Evolutionary conservation across 108 stramenopile genomes (phyloP).

Genomic region (Skeletonema menzelii): DNA sequence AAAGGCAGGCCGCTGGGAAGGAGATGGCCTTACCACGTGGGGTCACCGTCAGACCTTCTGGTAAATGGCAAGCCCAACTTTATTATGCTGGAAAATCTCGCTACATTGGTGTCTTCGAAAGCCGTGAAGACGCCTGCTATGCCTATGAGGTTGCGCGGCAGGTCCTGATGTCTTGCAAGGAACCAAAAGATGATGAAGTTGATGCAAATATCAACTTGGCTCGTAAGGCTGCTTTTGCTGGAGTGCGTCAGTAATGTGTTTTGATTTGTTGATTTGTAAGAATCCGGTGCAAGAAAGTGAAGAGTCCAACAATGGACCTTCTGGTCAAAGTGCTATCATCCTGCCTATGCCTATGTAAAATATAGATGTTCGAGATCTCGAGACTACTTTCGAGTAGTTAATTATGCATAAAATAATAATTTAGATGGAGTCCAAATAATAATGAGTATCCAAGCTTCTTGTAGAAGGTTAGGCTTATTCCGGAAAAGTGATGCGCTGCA

Average conservation of each 20-base stretch:
- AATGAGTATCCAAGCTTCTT: too few relatives aligned
- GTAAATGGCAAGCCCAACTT: conserved; percentile 83
- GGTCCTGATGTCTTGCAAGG: not conserved
- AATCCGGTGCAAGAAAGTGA: not conserved
- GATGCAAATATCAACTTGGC: conserved; percentile 74
- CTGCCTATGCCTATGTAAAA: not conserved
- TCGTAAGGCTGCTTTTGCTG: conserved; percentile 85
- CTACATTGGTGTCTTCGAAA: conserved; percentile 82
- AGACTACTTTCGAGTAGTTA: not conserved
- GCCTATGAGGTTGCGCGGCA: conserved; percentile 82
- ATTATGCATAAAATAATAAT: not conserved
- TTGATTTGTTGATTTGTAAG: not conserved
- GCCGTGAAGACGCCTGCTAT: conserved; percentile 71
- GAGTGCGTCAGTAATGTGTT: conserved; percentile 35
- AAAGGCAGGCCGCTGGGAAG: conserved; percentile 56
- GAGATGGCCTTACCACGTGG: conserved; percentile 66
- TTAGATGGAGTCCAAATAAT: not conserved
- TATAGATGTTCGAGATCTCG: not conserved
- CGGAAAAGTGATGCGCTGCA: too few relatives aligned
- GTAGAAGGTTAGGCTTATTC: too few relatives aligned
- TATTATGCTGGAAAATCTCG: conserved; percentile 80
- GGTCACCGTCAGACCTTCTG: conserved; percentile 79
- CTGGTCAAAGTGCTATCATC: not conserved
- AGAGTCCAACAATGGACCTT: not conserved
- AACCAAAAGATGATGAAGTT: conserved; percentile 53